phyloP scores from a whole-genome alignment of 176 grass and related monocot species.

The Oryza brachyantha region DNA sequence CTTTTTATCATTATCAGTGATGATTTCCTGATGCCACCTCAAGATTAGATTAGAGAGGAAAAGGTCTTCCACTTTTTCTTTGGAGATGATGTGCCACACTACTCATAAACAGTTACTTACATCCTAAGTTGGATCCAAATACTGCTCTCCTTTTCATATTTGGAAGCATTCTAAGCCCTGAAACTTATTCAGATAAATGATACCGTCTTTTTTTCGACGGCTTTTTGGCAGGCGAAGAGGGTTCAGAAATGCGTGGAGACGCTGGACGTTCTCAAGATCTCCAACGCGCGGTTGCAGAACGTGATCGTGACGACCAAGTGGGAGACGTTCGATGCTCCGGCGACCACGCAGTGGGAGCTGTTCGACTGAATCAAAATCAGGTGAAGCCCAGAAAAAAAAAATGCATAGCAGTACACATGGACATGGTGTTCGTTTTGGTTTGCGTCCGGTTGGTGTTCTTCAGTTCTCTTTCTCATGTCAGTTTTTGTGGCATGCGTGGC shows the following conservation, averaged over 20 bases:
- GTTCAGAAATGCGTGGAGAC: slow-evolving; percentile 97
- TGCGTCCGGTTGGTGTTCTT: slow-evolving; percentile 2
- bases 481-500: slow-evolving; percentile 27
- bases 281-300: slow-evolving; percentile 57
- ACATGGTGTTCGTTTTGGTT: slow-evolving; percentile 15
- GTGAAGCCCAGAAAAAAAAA: not conserved
- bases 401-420: not conserved
- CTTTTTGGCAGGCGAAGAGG: slow-evolving; percentile 67
- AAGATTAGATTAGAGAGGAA: not conserved
- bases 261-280: slow-evolving; percentile 76
- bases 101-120: not conserved
- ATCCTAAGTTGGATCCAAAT: not conserved
- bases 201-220: not conserved
- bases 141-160: not conserved
- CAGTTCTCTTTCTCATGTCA: not conserved
- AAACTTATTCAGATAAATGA: not conserved
- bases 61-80: not conserved
- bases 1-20: not conserved
- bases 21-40: slow-evolving; percentile 15
- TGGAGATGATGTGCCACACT: not conserved
- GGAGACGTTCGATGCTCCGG: slow-evolving; percentile 83
- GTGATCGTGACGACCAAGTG: slow-evolving; percentile 78
- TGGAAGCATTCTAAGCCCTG: no score
- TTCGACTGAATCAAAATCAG: slow-evolving; percentile 84
- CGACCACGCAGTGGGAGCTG: slow-evolving; percentile 72